Conservation (phyloP, 768 basidiomycete species). For the Jaapia argillacea region DNA sequence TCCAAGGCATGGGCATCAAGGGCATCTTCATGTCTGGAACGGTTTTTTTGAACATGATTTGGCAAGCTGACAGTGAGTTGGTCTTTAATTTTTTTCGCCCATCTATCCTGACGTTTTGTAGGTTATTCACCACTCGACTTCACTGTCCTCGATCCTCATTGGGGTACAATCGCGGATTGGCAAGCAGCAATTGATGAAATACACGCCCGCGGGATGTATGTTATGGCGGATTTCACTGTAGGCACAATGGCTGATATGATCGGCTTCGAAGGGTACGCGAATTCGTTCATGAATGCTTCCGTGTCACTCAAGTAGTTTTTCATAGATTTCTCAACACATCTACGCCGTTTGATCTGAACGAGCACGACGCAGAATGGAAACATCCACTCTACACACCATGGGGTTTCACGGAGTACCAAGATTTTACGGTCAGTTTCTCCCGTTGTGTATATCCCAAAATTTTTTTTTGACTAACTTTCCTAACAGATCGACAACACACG, state of each 20-base stretch:
- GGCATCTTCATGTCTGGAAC: constrained; percentile 90
- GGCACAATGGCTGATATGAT: constrained; percentile 87
- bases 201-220: constrained; percentile 78
- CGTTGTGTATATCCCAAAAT: constrained; percentile 3
- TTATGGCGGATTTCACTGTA: constrained; percentile 91
- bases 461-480: constrained; percentile 4
- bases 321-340: constrained; percentile 66
- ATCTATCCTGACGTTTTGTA: constrained; percentile 15
- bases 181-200: constrained; percentile 60
- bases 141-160: constrained; percentile 84
- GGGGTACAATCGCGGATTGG: constrained; percentile 83
- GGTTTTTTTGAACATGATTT: constrained; percentile 90
- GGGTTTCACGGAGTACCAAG: constrained; percentile 78
- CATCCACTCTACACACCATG: constrained; percentile 69
- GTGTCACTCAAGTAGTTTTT: constrained; percentile 4
- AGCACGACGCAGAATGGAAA: constrained; percentile 72
- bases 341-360: constrained; percentile 68
- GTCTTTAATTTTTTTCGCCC: constrained; percentile 5
- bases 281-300: constrained; percentile 3
- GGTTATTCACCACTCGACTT: constrained; percentile 94
- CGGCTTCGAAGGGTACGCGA: constrained; percentile 68
- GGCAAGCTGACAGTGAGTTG: constrained; percentile 87
- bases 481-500: constrained; percentile 54
- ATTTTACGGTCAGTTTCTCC: constrained; percentile 50
- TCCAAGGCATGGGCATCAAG: constrained; percentile 80